phyloP scores from a whole-genome alignment of 2,329 filamentous ascomycete species.

The Colletotrichum nymphaeae region DNA sequence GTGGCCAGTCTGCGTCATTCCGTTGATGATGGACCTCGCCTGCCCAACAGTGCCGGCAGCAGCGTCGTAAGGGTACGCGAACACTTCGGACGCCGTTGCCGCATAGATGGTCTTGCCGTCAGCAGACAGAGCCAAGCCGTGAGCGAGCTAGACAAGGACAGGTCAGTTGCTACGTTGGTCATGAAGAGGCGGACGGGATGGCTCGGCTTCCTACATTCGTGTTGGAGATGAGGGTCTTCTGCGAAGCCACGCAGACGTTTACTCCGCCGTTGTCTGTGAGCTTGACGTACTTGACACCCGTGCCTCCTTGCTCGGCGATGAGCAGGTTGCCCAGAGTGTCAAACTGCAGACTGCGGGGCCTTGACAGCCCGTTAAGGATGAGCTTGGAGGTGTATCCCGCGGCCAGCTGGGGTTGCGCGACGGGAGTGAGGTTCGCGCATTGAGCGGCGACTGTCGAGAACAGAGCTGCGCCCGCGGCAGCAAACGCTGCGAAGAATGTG shows the following conservation, averaged over 20 bases:
- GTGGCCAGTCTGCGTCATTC: slow-evolving; percentile 58
- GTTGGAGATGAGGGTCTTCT: slow-evolving; percentile 42
- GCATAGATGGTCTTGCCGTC: slow-evolving; percentile 67
- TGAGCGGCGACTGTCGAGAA: slow-evolving; percentile 19
- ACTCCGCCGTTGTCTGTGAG: slow-evolving; percentile 44
- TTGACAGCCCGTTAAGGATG: slow-evolving; percentile 40
- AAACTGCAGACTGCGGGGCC: slow-evolving; percentile 47
- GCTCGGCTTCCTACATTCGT: slow-evolving; percentile 37
- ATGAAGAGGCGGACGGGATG: neutral
- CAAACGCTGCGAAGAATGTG: slow-evolving; percentile 6
- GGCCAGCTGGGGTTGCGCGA: slow-evolving; percentile 36
- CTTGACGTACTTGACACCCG: slow-evolving; percentile 47
- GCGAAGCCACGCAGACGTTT: slow-evolving; percentile 44
- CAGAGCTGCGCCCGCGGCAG: slow-evolving; percentile 4
- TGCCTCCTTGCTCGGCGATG: slow-evolving; percentile 44
- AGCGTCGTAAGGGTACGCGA: slow-evolving; percentile 74
- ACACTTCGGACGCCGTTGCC: slow-evolving; percentile 69
- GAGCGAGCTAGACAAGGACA: slow-evolving; percentile 57
- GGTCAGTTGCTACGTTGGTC: neutral
- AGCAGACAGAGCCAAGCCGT: slow-evolving; percentile 64
- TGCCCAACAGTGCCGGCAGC: slow-evolving; percentile 57
- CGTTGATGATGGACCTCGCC: slow-evolving; percentile 66
- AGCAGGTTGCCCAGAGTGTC: slow-evolving; percentile 51
- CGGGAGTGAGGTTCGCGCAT: slow-evolving; percentile 26
- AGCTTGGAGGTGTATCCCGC: slow-evolving; percentile 42